Base-by-base conservation (phyloP, 108 stramenopile species). In the Craspedostauros australis region DNA sequence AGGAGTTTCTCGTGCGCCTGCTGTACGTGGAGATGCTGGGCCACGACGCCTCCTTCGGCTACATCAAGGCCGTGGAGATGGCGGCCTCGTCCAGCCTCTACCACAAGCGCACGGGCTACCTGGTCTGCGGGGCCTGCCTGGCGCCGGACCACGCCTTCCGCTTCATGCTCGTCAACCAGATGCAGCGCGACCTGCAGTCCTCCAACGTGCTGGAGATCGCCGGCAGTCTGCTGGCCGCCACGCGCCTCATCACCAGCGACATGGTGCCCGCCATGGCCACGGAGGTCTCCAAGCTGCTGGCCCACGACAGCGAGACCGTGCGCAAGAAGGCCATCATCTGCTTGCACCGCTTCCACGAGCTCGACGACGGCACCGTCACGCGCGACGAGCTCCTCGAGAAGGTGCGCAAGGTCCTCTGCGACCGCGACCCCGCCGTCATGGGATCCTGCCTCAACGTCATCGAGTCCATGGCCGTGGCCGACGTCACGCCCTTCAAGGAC, bases 1-100 rank as follows among this genome's bases (percentile, higher is more conserved):
- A 94, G 80, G 97, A 99, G 65, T 97, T 93, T 62, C 72, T 99
- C 25, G 92, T 99, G 27, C 81, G 98, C 34, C 63, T 98, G 47
- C 52, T 99, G 50, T 99, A 99, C 62, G 95, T 97, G 51, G 97
- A 98, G 76, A 99, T 99, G 98, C 75, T 99, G 49, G 98, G 98
- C 32, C 97, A 99, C 70, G 98, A 99, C 58, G 95, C 91, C 1
- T 75, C 76, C 34, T 99, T 98, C 64, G 98, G 95, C 11, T 96
- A 95, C 70, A 91, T 94, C 46, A 95, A 76, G 38, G 96, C 96
- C 5, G 89, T 99, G 50, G 97, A 96, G 77, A 71, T 98, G 57
- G 88, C 93, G 3, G 97, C 97, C 3, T 89, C 93, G 16, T 75
- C 82, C 27, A 86, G 74, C 41, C 68, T 98, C 16, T 64, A 79